Percentiles rank a stretch among this genome's conserved stretches.
phyloP scores from a whole-genome alignment of 257 asterid genomes.

The Nicotiana obtusifolia region DNA sequence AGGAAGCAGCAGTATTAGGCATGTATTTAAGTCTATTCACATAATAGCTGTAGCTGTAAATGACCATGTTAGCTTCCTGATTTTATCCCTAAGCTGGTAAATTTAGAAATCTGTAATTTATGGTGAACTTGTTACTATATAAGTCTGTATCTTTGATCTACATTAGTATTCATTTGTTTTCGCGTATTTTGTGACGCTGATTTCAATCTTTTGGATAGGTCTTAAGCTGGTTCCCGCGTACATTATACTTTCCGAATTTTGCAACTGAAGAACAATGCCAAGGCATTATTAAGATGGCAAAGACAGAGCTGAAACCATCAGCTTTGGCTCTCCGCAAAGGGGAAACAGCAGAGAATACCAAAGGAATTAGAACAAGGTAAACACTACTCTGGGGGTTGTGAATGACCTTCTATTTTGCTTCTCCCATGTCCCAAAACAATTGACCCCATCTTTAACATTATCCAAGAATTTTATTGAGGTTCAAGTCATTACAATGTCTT shows the following conservation, averaged over 20 bases:
- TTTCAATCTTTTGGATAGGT: conserved; percentile 35
- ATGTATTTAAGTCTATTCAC: background rate
- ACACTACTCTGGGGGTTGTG: background rate
- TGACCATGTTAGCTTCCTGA: background rate
- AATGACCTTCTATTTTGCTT: background rate
- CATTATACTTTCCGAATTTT: conserved; percentile 78
- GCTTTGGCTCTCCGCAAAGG: conserved; percentile 76
- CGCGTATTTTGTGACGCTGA: background rate
- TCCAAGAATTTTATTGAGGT: background rate
- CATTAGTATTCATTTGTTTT: background rate
- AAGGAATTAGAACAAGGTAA: conserved; percentile 95
- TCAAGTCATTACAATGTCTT: background rate
- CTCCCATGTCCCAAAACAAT: background rate
- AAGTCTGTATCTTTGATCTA: conserved; percentile 12
- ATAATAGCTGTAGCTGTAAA: background rate
- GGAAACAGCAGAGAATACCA: conserved; percentile 71
- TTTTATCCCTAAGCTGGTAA: background rate
- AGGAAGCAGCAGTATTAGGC: background rate
- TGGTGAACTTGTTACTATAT: background rate
- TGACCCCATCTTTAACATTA: background rate
- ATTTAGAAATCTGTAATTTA: background rate
- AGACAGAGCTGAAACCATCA: conserved; percentile 59
- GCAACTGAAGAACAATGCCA: conserved; percentile 84
- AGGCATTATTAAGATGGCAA: conserved; percentile 52
- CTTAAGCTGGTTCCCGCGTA: conserved; percentile 89